Evolutionary conservation across 257 asterid species (phyloP).

Genomic region (Solanum chilense): DNA sequence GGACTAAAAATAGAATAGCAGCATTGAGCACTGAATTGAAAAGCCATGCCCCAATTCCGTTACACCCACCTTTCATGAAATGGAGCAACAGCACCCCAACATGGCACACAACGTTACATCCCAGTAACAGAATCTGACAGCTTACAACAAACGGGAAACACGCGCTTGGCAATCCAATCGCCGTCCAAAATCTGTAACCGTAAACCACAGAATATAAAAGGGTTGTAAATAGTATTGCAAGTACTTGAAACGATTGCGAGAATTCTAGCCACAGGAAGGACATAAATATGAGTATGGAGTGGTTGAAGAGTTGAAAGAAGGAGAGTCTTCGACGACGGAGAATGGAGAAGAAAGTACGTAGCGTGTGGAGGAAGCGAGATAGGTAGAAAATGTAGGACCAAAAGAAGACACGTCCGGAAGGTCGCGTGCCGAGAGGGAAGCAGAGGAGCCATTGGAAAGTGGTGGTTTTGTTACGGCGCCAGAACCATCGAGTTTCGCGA

Average conservation of each 20-base stretch:
- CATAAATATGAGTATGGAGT: slow-evolving; percentile 23
- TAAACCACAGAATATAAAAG: slow-evolving; percentile 55
- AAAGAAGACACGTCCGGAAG: slow-evolving; percentile 19
- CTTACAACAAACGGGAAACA: slow-evolving; percentile 61
- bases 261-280: slow-evolving; percentile 88
- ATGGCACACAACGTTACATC: slow-evolving; percentile 64
- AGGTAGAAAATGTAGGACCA: slow-evolving; percentile 42
- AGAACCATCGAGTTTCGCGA: slow-evolving; percentile 6
- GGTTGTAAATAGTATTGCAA: slow-evolving; percentile 56
- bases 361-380: slow-evolving; percentile 8
- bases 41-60: slow-evolving; percentile 84
- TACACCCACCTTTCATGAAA: slow-evolving; percentile 70
- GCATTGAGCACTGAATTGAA: slow-evolving; percentile 75
- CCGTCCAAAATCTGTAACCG: slow-evolving; percentile 93
- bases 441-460: slow-evolving; percentile 16
- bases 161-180: slow-evolving; percentile 64
- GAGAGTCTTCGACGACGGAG: slow-evolving; percentile 2
- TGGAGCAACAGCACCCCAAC: slow-evolving; percentile 59
- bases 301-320: slow-evolving; percentile 4
- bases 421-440: slow-evolving; percentile 14
- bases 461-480: slow-evolving; percentile 5
- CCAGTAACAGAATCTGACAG: slow-evolving; percentile 55
- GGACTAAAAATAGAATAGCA: slow-evolving; percentile 46
- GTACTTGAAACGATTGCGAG: slow-evolving; percentile 75
- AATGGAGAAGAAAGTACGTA: slow-evolving; percentile 2